Percentiles rank a stretch among this genome's conserved stretches.
Conservation (phyloP, 2,329 filamentous ascomycete species). For the Thielaviopsis ethacetica region DNA sequence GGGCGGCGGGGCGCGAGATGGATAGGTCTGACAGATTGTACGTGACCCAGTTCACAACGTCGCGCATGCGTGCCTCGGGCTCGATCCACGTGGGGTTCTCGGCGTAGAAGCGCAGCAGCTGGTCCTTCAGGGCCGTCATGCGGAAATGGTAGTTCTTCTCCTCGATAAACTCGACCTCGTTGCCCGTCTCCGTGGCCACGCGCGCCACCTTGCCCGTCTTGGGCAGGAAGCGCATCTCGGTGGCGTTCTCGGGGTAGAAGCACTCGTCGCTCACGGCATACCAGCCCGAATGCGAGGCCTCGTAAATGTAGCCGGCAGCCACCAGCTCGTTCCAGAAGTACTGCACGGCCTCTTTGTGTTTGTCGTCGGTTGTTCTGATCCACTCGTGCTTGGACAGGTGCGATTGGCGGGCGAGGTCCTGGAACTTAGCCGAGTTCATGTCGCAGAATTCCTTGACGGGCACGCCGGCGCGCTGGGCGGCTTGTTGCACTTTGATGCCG, state of each 20-base stretch:
- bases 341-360: constrained; percentile 71
- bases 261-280: constrained; percentile 95
- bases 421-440: constrained; percentile 63
- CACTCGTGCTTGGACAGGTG: constrained; percentile 70
- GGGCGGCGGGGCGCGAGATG: constrained; percentile 62
- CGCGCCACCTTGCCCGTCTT: constrained; percentile 69
- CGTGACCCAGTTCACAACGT: constrained; percentile 61
- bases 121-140: constrained; percentile 66
- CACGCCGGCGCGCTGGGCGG: constrained; percentile 53
- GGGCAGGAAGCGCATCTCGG: constrained; percentile 60
- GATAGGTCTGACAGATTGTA: constrained; percentile 74
- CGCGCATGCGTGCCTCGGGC: constrained; percentile 56
- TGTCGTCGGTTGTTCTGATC: constrained; percentile 73
- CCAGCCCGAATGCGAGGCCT: constrained; percentile 80
- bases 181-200: constrained; percentile 74
- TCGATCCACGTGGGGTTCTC: constrained; percentile 64
- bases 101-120: constrained; percentile 62
- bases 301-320: constrained; percentile 64
- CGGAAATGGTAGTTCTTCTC: constrained; percentile 94
- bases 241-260: constrained; percentile 67
- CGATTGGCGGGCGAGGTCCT: constrained; percentile 51
- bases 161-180: constrained; percentile 84
- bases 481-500: constrained; percentile 91
- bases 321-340: constrained; percentile 76
- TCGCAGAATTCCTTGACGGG: constrained; percentile 80